phyloP scores from a whole-genome alignment of 2,329 filamentous ascomycete species.

The Aspergillus latus region DNA sequence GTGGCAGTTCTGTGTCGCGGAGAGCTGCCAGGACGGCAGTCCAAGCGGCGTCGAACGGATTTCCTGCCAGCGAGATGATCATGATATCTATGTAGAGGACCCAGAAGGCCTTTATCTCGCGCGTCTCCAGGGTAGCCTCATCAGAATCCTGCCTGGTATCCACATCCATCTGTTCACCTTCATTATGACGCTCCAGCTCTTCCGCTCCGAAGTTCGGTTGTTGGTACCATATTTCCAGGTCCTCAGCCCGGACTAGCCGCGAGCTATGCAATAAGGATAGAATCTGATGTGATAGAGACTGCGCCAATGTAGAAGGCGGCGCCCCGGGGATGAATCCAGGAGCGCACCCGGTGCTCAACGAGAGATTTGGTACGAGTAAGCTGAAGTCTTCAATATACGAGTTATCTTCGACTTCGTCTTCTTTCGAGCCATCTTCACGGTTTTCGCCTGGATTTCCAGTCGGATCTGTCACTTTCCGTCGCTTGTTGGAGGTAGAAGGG shows the following conservation, averaged over 20 bases:
- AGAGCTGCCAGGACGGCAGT: constrained; percentile 78
- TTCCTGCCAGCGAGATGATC: constrained; percentile 89
- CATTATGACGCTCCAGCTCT: constrained; percentile 33
- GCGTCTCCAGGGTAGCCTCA: constrained; percentile 23
- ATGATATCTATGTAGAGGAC: constrained; percentile 92
- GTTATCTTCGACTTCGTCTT: constrained; percentile 48
- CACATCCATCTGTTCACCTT: constrained; percentile 49
- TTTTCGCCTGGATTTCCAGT: constrained; percentile 21
- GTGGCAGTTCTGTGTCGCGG: constrained; percentile 71
- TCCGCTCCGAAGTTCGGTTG: constrained; percentile 43
- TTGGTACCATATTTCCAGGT: constrained; percentile 71
- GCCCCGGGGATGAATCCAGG: constrained; percentile 82
- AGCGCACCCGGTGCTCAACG: constrained; percentile 85
- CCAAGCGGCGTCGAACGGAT: constrained; percentile 90
- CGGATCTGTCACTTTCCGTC: constrained; percentile 28
- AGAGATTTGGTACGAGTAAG: constrained; percentile 88
- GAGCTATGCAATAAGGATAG: constrained; percentile 73
- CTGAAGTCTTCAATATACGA: constrained; percentile 54
- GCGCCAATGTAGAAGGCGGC: constrained; percentile 75
- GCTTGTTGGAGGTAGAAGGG: constrained; percentile 38
- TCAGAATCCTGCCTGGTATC: constrained; percentile 44
- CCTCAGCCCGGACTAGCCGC: constrained; percentile 63
- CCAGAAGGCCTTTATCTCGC: constrained; percentile 82
- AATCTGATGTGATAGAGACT: constrained; percentile 79
- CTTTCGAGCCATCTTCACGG: constrained; percentile 33